A percentile compares a stretch with the other conserved stretches of the same genome.
These are phyloP conservation scores for Akanthomyces lecanii DNA, from an alignment of 2,329 filamentous ascomycete species.

Conservation along the genomic window DNA sequence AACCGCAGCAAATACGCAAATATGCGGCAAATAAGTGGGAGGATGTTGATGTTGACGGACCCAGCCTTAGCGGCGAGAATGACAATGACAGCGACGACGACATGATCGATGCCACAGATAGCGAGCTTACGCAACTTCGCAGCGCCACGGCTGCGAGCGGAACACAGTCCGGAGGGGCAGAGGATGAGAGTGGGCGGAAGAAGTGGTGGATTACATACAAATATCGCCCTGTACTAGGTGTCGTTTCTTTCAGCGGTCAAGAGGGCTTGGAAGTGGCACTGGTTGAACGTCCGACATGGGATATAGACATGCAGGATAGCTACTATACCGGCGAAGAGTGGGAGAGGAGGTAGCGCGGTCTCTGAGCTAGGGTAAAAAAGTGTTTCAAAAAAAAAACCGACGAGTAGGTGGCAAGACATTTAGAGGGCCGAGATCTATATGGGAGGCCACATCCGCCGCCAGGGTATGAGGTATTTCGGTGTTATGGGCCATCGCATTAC, in stretches of 20 bases:
- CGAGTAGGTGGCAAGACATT: neutral
- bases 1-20: slow-evolving; percentile 41
- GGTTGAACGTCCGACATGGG: slow-evolving; percentile 81
- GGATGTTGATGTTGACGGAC: slow-evolving; percentile 36
- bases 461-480: neutral
- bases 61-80: slow-evolving; percentile 31
- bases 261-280: slow-evolving; percentile 71
- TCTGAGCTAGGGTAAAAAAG: neutral
- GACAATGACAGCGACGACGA: slow-evolving; percentile 36
- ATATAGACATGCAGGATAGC: slow-evolving; percentile 70
- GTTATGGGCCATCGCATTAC: neutral
- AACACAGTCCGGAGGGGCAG: slow-evolving; percentile 19
- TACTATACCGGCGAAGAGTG: slow-evolving; percentile 59
- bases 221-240: slow-evolving; percentile 86
- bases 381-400: neutral
- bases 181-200: slow-evolving; percentile 26
- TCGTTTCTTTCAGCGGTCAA: slow-evolving; percentile 44
- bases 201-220: slow-evolving; percentile 81
- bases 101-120: slow-evolving; percentile 30
- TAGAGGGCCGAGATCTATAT: neutral
- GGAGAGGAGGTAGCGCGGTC: slow-evolving; percentile 32
- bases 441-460: neutral
- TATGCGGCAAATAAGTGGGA: slow-evolving; percentile 39
- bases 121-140: slow-evolving; percentile 34
- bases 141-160: slow-evolving; percentile 23